Base-by-base conservation (phyloP, 805 yeast species). In the Tetrapisispora taiwanensis region DNA sequence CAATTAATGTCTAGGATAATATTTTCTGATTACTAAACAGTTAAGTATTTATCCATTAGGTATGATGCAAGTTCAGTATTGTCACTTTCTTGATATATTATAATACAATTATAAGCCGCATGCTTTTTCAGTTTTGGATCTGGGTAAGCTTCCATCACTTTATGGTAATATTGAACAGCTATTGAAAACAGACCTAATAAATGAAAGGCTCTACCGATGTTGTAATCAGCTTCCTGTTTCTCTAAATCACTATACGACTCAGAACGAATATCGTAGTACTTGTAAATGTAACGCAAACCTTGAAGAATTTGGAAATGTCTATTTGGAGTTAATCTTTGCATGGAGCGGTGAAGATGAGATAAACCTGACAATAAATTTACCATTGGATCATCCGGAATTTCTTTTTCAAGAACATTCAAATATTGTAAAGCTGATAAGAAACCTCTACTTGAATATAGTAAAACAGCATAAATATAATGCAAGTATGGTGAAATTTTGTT, bases 231-330 rank as follows among this genome's bases (percentile, higher is more conserved):
- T 57, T 92, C 98, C 61, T 85, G 90, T 34, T 61, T 60, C 51
- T 81, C 88, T 7, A 58, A 54, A 3, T 52, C 61, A 1, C 62
- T 52, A 38, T 62, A 63, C 27, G 38, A 42, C 7, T 62, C 60
- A 3, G 64, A 51, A 46, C 92, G 67, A 7, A 72, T 57, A 15
- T 75, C 77, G 34, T 71, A 70, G 54, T 92, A 92, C 52, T 86
- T 92, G 56, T 75, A 63, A 48, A 92, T 59, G 54, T 76, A 88
- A 45, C 89, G 78, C 39, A 92, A 65, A 0, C 96, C 97, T 56
- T 92, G 97, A 1, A 92, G 66, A 19, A 92, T 70, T 57, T 89
- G 97, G 46, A 84, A 71, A 56, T 90, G 96, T 45, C 97, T 76
- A 60, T 87, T 85, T 7, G 80, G 72, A 4, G 95, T 81, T 46